Evolutionary conservation across 768 basidiomycete species (phyloP).

Genomic region (Rhizopogon vulgaris): DNA sequence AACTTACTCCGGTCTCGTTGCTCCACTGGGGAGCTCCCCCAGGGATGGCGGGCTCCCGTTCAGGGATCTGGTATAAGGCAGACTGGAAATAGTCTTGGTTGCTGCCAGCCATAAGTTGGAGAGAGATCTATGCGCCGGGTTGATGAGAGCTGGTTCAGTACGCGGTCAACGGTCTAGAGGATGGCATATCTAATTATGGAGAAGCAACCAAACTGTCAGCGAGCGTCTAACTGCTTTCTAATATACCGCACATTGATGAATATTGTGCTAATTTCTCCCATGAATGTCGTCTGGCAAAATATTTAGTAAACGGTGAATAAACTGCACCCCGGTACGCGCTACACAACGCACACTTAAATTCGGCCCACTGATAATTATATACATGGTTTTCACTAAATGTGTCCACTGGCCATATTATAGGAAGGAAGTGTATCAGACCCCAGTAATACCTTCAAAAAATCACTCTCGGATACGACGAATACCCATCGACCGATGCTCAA

Average conservation of each 20-base stretch:
- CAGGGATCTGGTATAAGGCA: constrained; percentile 20
- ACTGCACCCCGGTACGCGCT: neutral
- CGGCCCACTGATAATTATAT: neutral
- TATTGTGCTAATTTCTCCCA: neutral
- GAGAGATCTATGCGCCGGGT: neutral
- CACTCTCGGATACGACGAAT: too few relatives aligned
- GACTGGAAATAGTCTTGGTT: constrained; percentile 14
- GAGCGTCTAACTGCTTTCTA: neutral
- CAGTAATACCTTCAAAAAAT: neutral
- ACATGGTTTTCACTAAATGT: neutral
- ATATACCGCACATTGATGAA: neutral
- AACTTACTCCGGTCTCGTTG: constrained; percentile 13
- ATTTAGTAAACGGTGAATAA: neutral
- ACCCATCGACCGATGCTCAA: constrained; percentile 32
- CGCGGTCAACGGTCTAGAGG: neutral
- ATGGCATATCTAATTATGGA: neutral
- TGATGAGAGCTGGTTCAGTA: neutral
- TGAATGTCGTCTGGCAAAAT: neutral
- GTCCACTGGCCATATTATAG: neutral
- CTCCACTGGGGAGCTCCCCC: constrained; percentile 21
- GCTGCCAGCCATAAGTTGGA: neutral
- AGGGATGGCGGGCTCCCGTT: constrained; percentile 24
- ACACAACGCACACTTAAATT: too few relatives aligned
- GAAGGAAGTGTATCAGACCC: neutral
- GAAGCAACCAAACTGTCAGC: neutral